Evolutionary conservation across 2,329 filamentous ascomycete genomes (phyloP).

Genomic region (Alternaria sp.): DNA sequence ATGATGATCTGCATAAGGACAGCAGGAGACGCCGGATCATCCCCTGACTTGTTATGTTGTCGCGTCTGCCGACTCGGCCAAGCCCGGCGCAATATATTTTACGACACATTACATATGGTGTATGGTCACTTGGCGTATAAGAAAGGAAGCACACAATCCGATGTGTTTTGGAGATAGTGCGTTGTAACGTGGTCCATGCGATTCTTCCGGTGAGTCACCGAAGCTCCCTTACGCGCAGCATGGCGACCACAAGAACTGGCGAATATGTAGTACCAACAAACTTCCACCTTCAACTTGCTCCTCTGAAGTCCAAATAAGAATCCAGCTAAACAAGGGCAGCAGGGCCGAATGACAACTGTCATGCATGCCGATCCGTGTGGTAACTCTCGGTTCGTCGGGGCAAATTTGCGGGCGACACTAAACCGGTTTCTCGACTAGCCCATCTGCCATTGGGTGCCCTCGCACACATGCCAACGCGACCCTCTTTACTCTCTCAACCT

Average conservation of each 20-base stretch:
- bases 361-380: conserved; percentile 15
- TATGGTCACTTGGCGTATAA: background rate
- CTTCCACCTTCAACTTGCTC: background rate
- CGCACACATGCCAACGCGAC: conserved; percentile 13
- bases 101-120: background rate
- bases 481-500: conserved; percentile 16
- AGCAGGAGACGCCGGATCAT: background rate
- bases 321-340: conserved; percentile 3
- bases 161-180: background rate
- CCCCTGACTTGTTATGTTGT: background rate
- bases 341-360: conserved; percentile 12
- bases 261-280: background rate
- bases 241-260: background rate
- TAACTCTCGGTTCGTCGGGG: conserved; percentile 24
- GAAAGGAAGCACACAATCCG: background rate
- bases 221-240: background rate
- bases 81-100: background rate
- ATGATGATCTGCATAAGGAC: background rate
- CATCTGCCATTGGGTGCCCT: conserved; percentile 12
- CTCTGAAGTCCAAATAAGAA: background rate
- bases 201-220: background rate
- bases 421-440: conserved; percentile 18
- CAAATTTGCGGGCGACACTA: conserved; percentile 24
- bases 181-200: background rate
- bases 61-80: too few relatives aligned